Percentiles rank a stretch among this genome's conserved stretches.
Evolutionary conservation across 2,329 filamentous ascomycete genomes (phyloP).

Genomic region (Rutstroemia sp.): DNA sequence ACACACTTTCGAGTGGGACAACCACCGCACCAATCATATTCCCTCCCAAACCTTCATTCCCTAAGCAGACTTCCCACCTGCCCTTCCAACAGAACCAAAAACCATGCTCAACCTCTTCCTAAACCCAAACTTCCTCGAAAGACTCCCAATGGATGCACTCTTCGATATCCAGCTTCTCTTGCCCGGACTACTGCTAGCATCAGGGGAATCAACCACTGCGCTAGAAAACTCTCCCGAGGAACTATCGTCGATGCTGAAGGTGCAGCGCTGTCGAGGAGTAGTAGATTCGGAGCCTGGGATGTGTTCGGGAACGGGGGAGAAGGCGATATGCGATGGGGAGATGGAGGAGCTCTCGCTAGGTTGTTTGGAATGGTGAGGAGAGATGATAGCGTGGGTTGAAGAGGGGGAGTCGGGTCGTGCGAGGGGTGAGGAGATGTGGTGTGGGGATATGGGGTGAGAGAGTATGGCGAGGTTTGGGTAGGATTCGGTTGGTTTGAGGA

Average conservation of each 20-base stretch:
- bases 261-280: not conserved
- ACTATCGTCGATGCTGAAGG: not conserved
- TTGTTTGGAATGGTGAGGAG: not conserved
- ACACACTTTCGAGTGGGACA: too few species aligned
- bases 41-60: not conserved
- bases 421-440: not conserved
- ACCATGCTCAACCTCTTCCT: slow-evolving; percentile 6
- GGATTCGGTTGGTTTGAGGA: not conserved
- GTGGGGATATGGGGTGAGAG: not conserved
- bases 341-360: not conserved
- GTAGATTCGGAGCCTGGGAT: not conserved
- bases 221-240: not conserved
- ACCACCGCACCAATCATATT: too few species aligned
- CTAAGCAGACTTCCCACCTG: not conserved
- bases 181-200: too few species aligned
- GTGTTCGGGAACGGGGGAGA: not conserved
- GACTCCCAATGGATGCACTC: not conserved
- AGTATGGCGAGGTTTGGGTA: not conserved
- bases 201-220: too few species aligned
- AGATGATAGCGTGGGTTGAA: not conserved
- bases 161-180: too few species aligned
- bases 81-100: slow-evolving; percentile 4
- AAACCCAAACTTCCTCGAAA: not conserved
- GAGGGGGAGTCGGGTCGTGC: not conserved
- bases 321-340: not conserved